Percentiles rank a stretch among this genome's conserved stretches.
Conservation (phyloP, 2,329 filamentous ascomycete genomes). For the Emergomyces africanus region DNA sequence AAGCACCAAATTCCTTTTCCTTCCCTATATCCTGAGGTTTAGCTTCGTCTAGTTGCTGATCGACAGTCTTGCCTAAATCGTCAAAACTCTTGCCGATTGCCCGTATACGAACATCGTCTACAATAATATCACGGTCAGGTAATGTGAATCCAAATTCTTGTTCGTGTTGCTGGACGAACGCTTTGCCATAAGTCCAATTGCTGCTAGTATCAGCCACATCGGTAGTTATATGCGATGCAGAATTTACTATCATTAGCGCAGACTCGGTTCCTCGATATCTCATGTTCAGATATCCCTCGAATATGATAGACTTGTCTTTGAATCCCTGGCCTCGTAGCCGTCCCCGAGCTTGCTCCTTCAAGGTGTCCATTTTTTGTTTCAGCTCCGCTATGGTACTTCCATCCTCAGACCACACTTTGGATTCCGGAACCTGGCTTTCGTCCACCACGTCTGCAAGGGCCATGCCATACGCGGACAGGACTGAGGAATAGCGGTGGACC, state of each 20-base stretch:
- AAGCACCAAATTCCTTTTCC: conserved; percentile 53
- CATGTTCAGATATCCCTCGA: conserved; percentile 92
- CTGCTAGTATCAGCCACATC: conserved; percentile 46
- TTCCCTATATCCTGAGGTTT: conserved; percentile 44
- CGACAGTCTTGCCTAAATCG: conserved; percentile 66
- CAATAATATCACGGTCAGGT: conserved; percentile 70
- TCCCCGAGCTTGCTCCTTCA: conserved; percentile 61
- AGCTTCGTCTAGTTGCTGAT: conserved; percentile 65
- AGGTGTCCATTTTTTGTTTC: conserved; percentile 59
- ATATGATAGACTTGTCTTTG: conserved; percentile 56
- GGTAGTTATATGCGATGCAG: conserved; percentile 48
- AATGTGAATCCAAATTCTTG: conserved; percentile 91
- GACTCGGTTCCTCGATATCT: conserved; percentile 83
- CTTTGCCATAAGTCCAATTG: conserved; percentile 70
- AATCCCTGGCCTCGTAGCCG: conserved; percentile 70
- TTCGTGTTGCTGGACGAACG: conserved; percentile 75
- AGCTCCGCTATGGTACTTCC: conserved; percentile 49
- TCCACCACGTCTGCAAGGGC: conserved; percentile 80
- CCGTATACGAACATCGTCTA: conserved; percentile 78
- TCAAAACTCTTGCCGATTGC: conserved; percentile 83
- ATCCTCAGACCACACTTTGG: conserved; percentile 46
- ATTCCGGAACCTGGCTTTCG: conserved; percentile 58
- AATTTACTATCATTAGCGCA: conserved; percentile 77
- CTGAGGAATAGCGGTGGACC: conserved; percentile 75
- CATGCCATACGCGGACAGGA: conserved; percentile 86